Evolutionary conservation across 2,329 filamentous ascomycete genomes (phyloP).

Genomic region (Ophiostoma piceae): DNA sequence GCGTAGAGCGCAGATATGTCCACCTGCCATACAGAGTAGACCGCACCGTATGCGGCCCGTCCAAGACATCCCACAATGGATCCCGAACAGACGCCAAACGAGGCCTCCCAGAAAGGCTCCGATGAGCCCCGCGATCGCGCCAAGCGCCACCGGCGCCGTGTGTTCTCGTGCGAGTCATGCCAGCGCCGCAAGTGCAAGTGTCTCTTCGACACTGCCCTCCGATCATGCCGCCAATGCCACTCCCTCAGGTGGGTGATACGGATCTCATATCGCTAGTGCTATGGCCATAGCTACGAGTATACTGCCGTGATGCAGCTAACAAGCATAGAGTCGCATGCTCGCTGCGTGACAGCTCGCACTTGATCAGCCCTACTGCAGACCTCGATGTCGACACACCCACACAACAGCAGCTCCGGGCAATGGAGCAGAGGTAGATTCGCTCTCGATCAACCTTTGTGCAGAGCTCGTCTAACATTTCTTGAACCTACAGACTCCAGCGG

Average conservation of each 20-base stretch:
- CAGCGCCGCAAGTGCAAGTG: constrained; percentile 17
- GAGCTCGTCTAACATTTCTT: not conserved
- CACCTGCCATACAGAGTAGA: not conserved
- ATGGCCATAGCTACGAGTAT: no score
- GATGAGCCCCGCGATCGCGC: constrained; percentile 13
- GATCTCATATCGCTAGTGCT: not conserved
- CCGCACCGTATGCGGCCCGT: not conserved
- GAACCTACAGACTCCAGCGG: not conserved
- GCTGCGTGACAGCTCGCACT: constrained; percentile 12
- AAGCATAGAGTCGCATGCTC: constrained; percentile 3
- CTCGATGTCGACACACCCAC: not conserved
- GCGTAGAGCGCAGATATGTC: not conserved
- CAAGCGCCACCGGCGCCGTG: constrained; percentile 13
- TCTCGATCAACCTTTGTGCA: not conserved
- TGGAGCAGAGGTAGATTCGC: constrained; percentile 7
- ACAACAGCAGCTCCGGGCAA: constrained; percentile 14
- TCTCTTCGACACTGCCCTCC: constrained; percentile 12
- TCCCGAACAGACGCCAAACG: not conserved
- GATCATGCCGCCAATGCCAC: constrained; percentile 12
- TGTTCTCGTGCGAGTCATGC: constrained; percentile 15
- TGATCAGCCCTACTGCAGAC: constrained; percentile 14
- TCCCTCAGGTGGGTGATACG: not conserved
- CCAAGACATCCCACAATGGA: constrained; percentile 5
- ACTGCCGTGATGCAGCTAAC: not conserved
- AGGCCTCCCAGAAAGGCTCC: not conserved